Conservation (phyloP, 116 monocot genomes). For the Posidonia oceanica region DNA sequence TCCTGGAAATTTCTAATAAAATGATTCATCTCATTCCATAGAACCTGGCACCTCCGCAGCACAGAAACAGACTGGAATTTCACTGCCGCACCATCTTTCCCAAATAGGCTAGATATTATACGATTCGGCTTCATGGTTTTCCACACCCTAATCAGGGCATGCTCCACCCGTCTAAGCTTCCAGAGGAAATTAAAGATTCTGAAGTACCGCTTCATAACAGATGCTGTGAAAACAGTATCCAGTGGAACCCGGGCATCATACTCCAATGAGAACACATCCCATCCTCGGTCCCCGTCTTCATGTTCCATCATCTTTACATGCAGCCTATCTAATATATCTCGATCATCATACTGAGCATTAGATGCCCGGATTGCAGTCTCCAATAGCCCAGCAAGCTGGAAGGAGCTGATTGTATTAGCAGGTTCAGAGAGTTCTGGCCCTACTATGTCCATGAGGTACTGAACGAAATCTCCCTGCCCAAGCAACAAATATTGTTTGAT, state of each 20-base stretch:
- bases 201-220: conserved; percentile 78
- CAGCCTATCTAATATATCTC: conserved; percentile 74
- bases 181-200: conserved; percentile 87
- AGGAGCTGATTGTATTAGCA: conserved; percentile 87
- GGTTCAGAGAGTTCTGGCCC: conserved; percentile 86
- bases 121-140: conserved; percentile 87
- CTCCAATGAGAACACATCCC: conserved; percentile 98
- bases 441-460: conserved; percentile 92
- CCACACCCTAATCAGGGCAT: conserved; percentile 74
- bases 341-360: conserved; percentile 94
- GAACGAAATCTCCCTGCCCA: conserved; percentile 97
- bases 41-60: conserved; percentile 72
- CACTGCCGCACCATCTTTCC: conserved; percentile 33
- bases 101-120: conserved; percentile 47
- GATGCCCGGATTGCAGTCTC: conserved; percentile 91
- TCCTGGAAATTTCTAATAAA: conserved; percentile 91
- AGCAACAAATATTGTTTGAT: conserved; percentile 88
- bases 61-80: conserved; percentile 55
- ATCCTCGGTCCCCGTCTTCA: conserved; percentile 79
- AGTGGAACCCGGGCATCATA: conserved; percentile 83
- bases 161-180: conserved; percentile 95
- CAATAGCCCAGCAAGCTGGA: conserved; percentile 78
- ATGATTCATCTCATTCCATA: conserved; percentile 99
- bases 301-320: conserved; percentile 98
- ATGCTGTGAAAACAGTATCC: conserved; percentile 81